Conservation (phyloP, 768 basidiomycete genomes). For the Hygrocybe punicea region DNA sequence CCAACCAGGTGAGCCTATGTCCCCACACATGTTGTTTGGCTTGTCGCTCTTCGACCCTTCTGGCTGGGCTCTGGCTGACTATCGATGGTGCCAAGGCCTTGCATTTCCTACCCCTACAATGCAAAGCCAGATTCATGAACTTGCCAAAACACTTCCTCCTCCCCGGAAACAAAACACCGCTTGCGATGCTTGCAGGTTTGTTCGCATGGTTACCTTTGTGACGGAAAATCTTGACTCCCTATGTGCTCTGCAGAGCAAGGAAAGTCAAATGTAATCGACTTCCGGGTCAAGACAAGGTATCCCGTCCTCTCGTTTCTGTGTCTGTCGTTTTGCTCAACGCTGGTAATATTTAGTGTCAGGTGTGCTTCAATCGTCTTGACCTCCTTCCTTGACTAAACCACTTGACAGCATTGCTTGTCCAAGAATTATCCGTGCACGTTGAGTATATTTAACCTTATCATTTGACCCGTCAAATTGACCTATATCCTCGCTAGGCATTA, state of each 20-base stretch:
- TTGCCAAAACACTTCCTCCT: conserved; percentile 76
- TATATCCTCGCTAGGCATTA: conserved; percentile 50
- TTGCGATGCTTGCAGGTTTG: conserved; percentile 86
- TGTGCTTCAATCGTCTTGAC: conserved; percentile 26
- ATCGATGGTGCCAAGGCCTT: conserved; percentile 43
- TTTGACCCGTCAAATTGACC: conserved; percentile 8
- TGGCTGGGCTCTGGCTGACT: neutral
- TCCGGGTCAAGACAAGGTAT: conserved; percentile 78
- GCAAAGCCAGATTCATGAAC: conserved; percentile 80
- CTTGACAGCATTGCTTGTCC: conserved; percentile 67
- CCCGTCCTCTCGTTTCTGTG: conserved; percentile 20
- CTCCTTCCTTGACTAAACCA: conserved; percentile 14
- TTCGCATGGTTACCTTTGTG: neutral
- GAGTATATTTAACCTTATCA: conserved; percentile 30
- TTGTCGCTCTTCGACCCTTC: conserved; percentile 1
- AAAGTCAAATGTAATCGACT: conserved; percentile 88
- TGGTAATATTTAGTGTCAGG: conserved; percentile 57
- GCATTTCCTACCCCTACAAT: conserved; percentile 61
- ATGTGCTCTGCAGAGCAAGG: conserved; percentile 50
- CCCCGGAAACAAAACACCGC: conserved; percentile 91
- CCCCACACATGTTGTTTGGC: conserved; percentile 10
- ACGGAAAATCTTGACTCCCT: neutral
- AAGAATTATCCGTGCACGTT: conserved; percentile 94
- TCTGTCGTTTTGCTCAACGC: conserved; percentile 6
- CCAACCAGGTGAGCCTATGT: conserved; percentile 35